These are phyloP conservation scores for Juncus effusus DNA, from an alignment of 176 grass and related monocot genomes.

Conservation along the genomic window DNA sequence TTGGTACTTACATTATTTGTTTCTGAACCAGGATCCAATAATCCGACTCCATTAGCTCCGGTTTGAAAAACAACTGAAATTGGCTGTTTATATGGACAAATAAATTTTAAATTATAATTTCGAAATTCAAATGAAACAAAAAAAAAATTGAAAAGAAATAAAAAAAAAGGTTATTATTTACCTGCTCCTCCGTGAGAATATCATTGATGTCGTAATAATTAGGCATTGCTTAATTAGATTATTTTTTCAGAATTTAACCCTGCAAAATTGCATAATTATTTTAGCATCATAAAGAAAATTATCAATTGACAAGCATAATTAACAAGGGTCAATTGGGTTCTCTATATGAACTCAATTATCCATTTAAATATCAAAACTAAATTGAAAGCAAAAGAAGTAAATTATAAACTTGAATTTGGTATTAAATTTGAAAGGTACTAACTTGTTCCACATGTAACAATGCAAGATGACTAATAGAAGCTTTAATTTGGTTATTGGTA, in stretches of 20 bases:
- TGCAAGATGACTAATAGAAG: too few relatives aligned
- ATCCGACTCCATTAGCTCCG: slow-evolving; percentile 57
- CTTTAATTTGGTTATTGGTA: too few relatives aligned
- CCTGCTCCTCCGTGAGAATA: slow-evolving; percentile 88
- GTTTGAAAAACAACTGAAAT: slow-evolving; percentile 72
- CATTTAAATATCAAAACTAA: not conserved
- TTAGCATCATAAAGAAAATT: too few relatives aligned
- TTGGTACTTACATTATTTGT: slow-evolving; percentile 54
- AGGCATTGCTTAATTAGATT: slow-evolving; percentile 35
- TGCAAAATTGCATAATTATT: too few relatives aligned
- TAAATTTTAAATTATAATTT: not conserved
- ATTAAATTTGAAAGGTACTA: too few relatives aligned
- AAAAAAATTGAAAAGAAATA: not conserved
- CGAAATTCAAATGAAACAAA: not conserved
- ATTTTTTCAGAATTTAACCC: too few relatives aligned
- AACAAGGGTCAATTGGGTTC: slow-evolving; percentile 12
- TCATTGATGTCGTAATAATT: slow-evolving; percentile 67
- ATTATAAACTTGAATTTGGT: too few relatives aligned
- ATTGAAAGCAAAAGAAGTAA: not conserved
- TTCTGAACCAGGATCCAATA: slow-evolving; percentile 78
- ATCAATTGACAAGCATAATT: too few relatives aligned
- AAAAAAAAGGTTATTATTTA: slow-evolving; percentile 9
- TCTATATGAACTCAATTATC: not conserved
- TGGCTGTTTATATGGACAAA: slow-evolving; percentile 35
- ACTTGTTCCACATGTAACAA: too few relatives aligned